Conservation (phyloP, 805 yeast genomes). For the Saccharomycopsis sp. region DNA sequence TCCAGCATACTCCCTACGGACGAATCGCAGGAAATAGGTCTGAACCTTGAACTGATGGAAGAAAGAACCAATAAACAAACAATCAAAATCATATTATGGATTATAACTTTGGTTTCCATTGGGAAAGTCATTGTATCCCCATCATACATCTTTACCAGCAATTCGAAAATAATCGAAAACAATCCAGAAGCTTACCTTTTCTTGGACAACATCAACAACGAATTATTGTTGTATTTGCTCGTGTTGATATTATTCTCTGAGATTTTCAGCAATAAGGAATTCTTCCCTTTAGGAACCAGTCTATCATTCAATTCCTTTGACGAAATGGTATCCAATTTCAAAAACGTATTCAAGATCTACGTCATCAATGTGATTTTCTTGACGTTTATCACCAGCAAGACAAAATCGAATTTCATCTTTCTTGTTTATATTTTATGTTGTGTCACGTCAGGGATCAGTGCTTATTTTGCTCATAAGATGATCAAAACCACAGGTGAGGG, state of each 20-base stretch:
- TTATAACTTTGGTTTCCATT: slow-evolving; percentile 17
- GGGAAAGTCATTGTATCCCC: slow-evolving; percentile 20
- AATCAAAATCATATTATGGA: slow-evolving; percentile 19
- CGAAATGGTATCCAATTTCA: slow-evolving; percentile 13
- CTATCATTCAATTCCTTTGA: slow-evolving; percentile 12
- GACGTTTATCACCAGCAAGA: slow-evolving; percentile 18
- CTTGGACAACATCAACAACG: slow-evolving; percentile 20
- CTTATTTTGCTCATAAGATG: too few relatives aligned
- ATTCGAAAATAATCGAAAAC: slow-evolving; percentile 14
- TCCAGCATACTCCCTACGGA: neutral
- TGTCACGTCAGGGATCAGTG: slow-evolving; percentile 6
- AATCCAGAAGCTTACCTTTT: slow-evolving; percentile 19
- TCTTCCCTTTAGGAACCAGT: slow-evolving; percentile 12
- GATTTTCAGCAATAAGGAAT: slow-evolving; percentile 10
- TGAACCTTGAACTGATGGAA: too few relatives aligned
- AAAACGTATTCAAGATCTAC: slow-evolving; percentile 19
- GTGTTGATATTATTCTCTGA: slow-evolving; percentile 17
- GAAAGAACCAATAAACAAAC: slow-evolving; percentile 16
- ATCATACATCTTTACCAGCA: slow-evolving; percentile 15
- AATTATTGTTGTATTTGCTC: slow-evolving; percentile 13
- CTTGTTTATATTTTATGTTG: slow-evolving; percentile 14
- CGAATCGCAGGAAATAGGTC: neutral
- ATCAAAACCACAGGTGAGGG: too few relatives aligned
- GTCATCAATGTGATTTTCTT: slow-evolving; percentile 14
- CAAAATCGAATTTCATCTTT: slow-evolving; percentile 16